phyloP scores from a whole-genome alignment of 2,329 filamentous ascomycete species.

The Diaporthe sp. region DNA sequence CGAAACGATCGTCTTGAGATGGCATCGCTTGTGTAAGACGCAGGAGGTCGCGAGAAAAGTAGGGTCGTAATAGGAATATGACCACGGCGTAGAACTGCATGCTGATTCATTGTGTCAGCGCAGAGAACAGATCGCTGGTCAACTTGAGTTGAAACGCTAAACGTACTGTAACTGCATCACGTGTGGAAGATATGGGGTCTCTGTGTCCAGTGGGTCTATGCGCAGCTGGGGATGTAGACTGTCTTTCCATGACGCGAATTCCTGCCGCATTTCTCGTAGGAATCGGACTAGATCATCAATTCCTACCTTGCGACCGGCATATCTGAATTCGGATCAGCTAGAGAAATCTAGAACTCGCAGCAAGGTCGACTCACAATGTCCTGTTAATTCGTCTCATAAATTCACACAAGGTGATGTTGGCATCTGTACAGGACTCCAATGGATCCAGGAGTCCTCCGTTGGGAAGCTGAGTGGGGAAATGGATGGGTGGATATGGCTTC shows the following conservation, averaged over 20 bases:
- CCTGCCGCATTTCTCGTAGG: background rate
- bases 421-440: background rate
- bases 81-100: slow-evolving; percentile 4
- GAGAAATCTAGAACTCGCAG: fast-evolving
- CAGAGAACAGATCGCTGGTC: background rate
- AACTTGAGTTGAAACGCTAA: fast-evolving
- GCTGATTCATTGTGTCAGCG: background rate
- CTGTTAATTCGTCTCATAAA: slow-evolving; percentile 5
- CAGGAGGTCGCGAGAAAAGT: slow-evolving; percentile 7
- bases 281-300: background rate
- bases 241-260: background rate
- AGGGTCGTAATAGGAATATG: background rate
- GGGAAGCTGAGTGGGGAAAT: background rate
- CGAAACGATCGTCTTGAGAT: background rate
- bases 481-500: background rate
- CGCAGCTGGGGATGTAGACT: background rate
- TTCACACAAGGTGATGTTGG: slow-evolving; percentile 1
- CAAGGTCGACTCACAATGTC: background rate
- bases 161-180: background rate
- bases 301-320: background rate
- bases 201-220: background rate
- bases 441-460: background rate
- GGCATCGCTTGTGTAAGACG: background rate
- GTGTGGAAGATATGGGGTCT: background rate
- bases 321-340: background rate